Base-by-base conservation (phyloP, 2,329 filamentous ascomycete species). In the Calonectria montana region DNA sequence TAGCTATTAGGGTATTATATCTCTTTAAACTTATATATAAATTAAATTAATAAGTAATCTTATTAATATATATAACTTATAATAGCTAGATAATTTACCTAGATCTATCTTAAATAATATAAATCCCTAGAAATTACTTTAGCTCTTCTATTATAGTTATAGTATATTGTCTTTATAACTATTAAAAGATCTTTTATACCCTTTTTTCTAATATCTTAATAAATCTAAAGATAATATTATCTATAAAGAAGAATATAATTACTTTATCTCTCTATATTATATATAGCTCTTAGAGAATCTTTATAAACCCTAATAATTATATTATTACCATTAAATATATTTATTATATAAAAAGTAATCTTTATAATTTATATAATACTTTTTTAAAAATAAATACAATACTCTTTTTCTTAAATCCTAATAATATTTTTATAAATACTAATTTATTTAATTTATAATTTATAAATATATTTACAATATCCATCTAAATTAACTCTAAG, bases 121-220 rank as follows among this genome's bases (percentile, higher is more conserved):
- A 47, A 47, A 47, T 47, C n/a, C 43, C n/a, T 21, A 47, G n/a
- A 10, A 47, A 47, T 18, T 18, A 47, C 7, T 47, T 47, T 47
- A 21, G 8, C 23, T 47, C n/a, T 3, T 18, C 43, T 21, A 47
- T 23, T 23, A 23, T 8, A 4, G 12, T 47, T 21, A 47, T 47
- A 23, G 7, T 47, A 47, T 45, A 45, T 45, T 45, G n/a, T 65
- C 18, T 9, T 45, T 21, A 21, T 45, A 43, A 25, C 39, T 65
- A 50, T 73, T 75, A 71, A 69, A n/a, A 45, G 41, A 9, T 45
- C 9, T n/a, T 4, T 8, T 45, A 41, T 21, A 2, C 4, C 12
- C 9, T 21, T n/a, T 21, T 9, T 21, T 45, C 5, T n/a, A n/a
- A n/a, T 47, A 21, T 7, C 23, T 45, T 45, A 45, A n/a, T 45